Conservation (phyloP, 164 flowering plant genomes). For the Stephania japonica region DNA sequence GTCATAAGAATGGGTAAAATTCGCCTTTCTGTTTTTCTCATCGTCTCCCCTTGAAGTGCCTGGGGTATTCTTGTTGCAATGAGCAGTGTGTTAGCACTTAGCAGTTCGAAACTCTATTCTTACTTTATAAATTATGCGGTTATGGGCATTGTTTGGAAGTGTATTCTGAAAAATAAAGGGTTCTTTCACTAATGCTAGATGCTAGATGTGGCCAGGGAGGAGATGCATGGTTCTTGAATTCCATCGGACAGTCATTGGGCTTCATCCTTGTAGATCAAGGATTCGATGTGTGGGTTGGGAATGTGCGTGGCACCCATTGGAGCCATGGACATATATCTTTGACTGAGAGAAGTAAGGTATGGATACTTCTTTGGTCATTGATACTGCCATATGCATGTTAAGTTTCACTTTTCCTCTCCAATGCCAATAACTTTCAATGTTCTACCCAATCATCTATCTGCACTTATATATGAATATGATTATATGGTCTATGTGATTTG, state of each 20-base stretch:
- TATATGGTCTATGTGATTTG: neutral
- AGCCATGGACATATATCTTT: slow-evolving; percentile 78
- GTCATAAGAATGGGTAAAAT: neutral
- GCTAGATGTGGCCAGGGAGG: slow-evolving; percentile 55
- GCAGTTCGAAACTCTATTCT: neutral
- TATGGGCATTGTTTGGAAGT: neutral
- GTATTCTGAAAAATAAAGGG: neutral
- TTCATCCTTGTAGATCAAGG: slow-evolving; percentile 86
- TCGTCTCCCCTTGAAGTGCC: neutral
- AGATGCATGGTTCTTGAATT: slow-evolving; percentile 87
- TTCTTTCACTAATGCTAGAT: neutral
- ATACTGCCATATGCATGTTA: neutral
- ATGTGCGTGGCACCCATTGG: slow-evolving; percentile 94
- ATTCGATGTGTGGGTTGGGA: slow-evolving; percentile 96
- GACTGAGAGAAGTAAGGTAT: slow-evolving; percentile 70
- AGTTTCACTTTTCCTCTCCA: neutral
- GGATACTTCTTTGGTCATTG: neutral
- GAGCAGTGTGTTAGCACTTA: neutral
- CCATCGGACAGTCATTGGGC: slow-evolving; percentile 73
- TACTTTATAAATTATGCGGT: neutral
- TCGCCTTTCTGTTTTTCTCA: neutral
- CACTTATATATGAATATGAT: neutral
- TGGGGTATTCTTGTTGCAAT: neutral
- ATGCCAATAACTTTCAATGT: neutral
- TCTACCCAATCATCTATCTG: neutral